Percentiles rank a stretch among this genome's conserved stretches.
phyloP scores from a whole-genome alignment of 768 basidiomycete species.

The Lentinula lateritia region DNA sequence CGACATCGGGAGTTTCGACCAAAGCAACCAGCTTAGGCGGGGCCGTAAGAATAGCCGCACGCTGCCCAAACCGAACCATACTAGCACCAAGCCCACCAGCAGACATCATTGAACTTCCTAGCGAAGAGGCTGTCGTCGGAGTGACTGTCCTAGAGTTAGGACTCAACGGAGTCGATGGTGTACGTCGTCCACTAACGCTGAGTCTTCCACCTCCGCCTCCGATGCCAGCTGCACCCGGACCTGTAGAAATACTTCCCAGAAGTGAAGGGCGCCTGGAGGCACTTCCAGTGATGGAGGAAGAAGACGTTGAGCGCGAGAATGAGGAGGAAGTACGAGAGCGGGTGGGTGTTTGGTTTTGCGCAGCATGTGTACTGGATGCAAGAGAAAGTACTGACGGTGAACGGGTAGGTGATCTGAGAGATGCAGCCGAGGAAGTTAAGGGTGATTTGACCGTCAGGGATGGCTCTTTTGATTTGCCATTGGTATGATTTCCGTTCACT shows the following conservation, averaged over 20 bases:
- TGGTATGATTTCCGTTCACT: not conserved
- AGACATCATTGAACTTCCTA: conserved; percentile 10
- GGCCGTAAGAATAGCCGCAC: conserved; percentile 73
- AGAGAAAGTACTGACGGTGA: conserved; percentile 13
- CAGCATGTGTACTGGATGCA: conserved; percentile 11
- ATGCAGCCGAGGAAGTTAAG: not conserved
- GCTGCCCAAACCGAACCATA: conserved; percentile 46
- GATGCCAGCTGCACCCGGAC: not conserved
- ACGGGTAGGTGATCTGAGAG: conserved; percentile 12
- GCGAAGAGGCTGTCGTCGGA: conserved; percentile 26
- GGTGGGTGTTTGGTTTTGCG: conserved; percentile 19
- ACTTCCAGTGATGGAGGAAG: conserved; percentile 31
- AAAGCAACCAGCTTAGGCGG: conserved; percentile 81
- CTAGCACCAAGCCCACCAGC: conserved; percentile 24
- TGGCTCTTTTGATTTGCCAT: not conserved
- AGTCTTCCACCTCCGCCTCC: not conserved
- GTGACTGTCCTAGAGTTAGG: conserved; percentile 44
- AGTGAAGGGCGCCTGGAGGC: conserved; percentile 10
- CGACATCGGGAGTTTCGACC: conserved; percentile 84
- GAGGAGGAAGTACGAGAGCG: conserved; percentile 45
- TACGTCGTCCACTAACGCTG: conserved; percentile 27
- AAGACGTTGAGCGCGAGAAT: conserved; percentile 51
- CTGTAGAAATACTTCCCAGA: conserved; percentile 7
- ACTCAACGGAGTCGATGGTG: conserved; percentile 39
- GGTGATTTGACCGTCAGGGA: not conserved